Evolutionary conservation across 148 eudicot genomes (phyloP), one percentile per base, ranked within the genome.

Genomic region (Tetragonia tetragonoides): DNA sequence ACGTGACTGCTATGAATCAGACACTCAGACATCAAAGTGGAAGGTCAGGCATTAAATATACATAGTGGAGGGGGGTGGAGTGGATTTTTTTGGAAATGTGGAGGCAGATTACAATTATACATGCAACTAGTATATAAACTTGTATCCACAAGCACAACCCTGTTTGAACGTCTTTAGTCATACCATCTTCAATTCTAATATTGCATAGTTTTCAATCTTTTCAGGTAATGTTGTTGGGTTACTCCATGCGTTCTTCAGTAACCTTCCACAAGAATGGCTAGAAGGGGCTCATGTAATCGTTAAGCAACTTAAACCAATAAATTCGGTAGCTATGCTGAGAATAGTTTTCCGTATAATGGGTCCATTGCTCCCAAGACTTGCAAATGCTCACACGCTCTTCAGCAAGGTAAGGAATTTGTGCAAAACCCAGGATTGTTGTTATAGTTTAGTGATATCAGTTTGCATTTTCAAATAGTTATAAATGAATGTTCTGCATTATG

Each of bases 251-350:
- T 90, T 93, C 89, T 93, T 90, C 76, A 86, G 92, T 85, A 91
- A 93, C 78, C 97, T 95, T 86, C 97, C 99, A 62, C 95, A 90
- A 81, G 97, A 95, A 82, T 95, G 99, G 99, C 83, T 95, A 42
- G 99, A 95, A 82, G 94, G 92, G 59, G 85, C 97, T 49, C 93
- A 91, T 73, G 88, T 90, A 41, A 86, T 95, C 66, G 80, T 95
- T 64, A 86, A 88, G 83, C 92, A 95, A 85, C 93, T 95, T 47
- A 86, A 90, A 78, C 99, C 97, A 53, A 86, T 95, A 76, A 86
- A 88, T 72, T 95, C 99, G n/a, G 89, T 95, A 60, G 97, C 96
- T 54, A 91, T 92, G 87, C 75, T 95, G 79, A 86, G 99, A 85
- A 90, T 95, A 84, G 93, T 82, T 68, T 95, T 95, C 79, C 99